These are phyloP conservation scores for Croton setiger DNA, from an alignment of 441 rosid species.

Conservation along the genomic window DNA sequence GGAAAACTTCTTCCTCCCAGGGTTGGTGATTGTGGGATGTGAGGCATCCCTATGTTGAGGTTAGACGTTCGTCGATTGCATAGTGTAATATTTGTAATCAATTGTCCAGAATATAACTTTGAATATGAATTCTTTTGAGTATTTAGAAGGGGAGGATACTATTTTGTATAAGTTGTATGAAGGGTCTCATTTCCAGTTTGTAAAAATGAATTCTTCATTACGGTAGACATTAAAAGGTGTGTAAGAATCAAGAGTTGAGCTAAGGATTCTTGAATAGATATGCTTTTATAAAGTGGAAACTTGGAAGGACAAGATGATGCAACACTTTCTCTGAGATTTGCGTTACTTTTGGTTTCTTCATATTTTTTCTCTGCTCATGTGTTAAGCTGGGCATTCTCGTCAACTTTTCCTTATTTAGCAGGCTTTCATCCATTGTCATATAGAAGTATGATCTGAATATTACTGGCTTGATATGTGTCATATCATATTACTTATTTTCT, in stretches of 20 bases:
- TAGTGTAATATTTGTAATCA: conserved; percentile 29
- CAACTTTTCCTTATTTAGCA: neutral
- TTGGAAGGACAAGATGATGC: neutral
- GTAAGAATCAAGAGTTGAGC: neutral
- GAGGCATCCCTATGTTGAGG: conserved; percentile 23
- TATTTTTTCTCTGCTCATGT: neutral
- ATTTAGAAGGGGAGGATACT: conserved; percentile 16
- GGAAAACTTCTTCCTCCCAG: conserved; percentile 15
- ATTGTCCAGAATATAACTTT: conserved; percentile 23
- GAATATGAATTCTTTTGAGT: conserved; percentile 22
- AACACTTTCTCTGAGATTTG: neutral
- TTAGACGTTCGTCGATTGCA: conserved; percentile 17
- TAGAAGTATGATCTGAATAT: neutral
- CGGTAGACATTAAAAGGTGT: conserved; percentile 8
- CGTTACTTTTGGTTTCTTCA: neutral
- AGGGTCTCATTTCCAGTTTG: conserved; percentile 18
- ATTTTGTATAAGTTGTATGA: conserved; percentile 21
- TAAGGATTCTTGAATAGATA: conserved; percentile 7
- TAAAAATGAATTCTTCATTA: conserved; percentile 21
- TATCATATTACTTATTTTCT: too few species aligned
- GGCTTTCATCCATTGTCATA: neutral
- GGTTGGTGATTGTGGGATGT: conserved; percentile 9
- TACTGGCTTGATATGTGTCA: neutral
- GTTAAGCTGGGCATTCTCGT: neutral
- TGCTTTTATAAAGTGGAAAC: neutral